Evolutionary conservation across 192 early-diverging fungal species (phyloP), one percentile per base, ranked within the genome.

Genomic region (Podila verticillata): DNA sequence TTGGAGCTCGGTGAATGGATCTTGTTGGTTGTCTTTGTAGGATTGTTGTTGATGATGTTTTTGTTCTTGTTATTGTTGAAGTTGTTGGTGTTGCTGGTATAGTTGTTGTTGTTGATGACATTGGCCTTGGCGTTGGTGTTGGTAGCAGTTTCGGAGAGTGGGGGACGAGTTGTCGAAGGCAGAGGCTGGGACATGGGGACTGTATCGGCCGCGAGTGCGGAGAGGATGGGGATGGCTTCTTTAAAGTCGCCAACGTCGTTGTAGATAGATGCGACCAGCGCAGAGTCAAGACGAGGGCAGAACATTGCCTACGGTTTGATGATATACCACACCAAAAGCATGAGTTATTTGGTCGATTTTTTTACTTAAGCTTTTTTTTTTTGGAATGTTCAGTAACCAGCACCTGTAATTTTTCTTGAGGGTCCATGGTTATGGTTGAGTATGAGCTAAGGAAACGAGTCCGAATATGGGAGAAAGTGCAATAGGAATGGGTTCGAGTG

Each of bases 381-480:
- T 20, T n/a, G 13, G 31, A 13, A 15, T 10, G 39, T 44, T 15
- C 39, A 44, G 39, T 15, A 10, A 29, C 35, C 66, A n/a, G 72
- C 72, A 72, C 77, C 70, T 80, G 69, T 19, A 80, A 61, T 65
- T 80, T 80, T 64, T 80, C 77, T 68, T 72, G 77, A 15, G 77
- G 48, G 22, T 80, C 77, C 77, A 80, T 80, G 17, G 28, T 30
- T 7, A 57, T 57, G 24, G 26, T 24, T 13, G 39, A 44, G 13
- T 44, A 12, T 44, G 39, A 15, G 39, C 4, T 44, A 44, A 4
- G 39, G 17, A 2, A 15, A 44, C 15, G 39, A 44, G 39, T 44
- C 39, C 13, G 39, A 44, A 44, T 2, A 4, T 60, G 26, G 24
- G 13, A 5, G 17, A 36, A 60, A 4, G 29, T 48, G 67, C 17